phyloP scores from a whole-genome alignment of 345 rosid species.

The Moricandia moricandioides region DNA sequence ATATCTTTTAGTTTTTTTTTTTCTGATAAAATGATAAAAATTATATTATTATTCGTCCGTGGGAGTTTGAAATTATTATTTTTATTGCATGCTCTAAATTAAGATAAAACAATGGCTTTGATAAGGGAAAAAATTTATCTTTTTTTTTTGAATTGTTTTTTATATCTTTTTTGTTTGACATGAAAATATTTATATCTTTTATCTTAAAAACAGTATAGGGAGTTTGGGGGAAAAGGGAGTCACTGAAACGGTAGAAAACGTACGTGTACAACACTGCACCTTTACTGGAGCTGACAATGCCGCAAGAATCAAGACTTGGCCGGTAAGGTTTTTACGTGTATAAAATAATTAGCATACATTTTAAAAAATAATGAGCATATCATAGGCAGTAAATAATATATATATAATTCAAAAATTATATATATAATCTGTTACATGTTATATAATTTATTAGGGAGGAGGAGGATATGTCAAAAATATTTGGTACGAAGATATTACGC shows the following conservation, averaged over 20 bases:
- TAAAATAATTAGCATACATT: not conserved
- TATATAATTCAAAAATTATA: not conserved
- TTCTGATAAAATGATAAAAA: not conserved
- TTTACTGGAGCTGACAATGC: conserved; percentile 17
- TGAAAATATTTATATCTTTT: not conserved
- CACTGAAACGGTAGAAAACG: conserved; percentile 10
- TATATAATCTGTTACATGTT: not conserved
- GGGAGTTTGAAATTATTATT: not conserved
- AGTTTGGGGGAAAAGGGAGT: conserved; percentile 16
- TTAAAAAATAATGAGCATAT: not conserved
- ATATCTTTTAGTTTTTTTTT: not conserved
- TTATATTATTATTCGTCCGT: not conserved
- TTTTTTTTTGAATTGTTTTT: too few relatives aligned
- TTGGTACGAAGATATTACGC: conserved; percentile 4
- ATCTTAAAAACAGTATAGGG: conserved; percentile 14
- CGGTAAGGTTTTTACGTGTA: not conserved
- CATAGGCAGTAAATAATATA: not conserved
- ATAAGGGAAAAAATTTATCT: not conserved
- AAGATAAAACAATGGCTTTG: not conserved
- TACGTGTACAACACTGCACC: conserved; percentile 3
- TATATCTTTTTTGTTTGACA: not conserved
- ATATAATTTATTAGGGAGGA: conserved; percentile 18
- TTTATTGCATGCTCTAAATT: not conserved
- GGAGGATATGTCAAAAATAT: conserved; percentile 23
- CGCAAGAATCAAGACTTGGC: conserved; percentile 31